Conservation (phyloP, 257 asterid species). For the Primulina huaijiensis region DNA sequence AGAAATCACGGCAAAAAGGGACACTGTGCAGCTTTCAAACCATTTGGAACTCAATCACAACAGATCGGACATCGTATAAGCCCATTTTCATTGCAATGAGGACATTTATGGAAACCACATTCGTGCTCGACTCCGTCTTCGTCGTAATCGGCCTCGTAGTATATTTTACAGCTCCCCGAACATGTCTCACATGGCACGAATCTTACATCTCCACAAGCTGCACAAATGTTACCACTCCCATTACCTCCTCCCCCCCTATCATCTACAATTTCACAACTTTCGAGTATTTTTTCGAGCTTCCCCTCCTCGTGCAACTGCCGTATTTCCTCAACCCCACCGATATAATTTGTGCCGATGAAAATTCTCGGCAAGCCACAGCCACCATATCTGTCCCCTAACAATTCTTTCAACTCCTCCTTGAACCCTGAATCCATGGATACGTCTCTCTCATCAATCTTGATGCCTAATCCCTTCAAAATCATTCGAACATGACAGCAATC, state of each 20-base stretch:
- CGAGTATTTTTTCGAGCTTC: constrained; percentile 58
- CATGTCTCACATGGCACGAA: constrained; percentile 90
- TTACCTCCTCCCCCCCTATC: constrained; percentile 26
- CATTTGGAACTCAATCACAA: constrained; percentile 36
- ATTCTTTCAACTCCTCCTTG: constrained; percentile 72
- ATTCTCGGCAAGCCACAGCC: constrained; percentile 60
- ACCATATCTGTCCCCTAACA: constrained; percentile 47
- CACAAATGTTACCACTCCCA: constrained; percentile 43
- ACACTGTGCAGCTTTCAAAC: not conserved
- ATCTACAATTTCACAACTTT: constrained; percentile 54
- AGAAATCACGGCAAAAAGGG: not conserved
- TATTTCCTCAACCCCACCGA: constrained; percentile 88
- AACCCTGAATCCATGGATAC: constrained; percentile 93
- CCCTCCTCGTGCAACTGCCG: constrained; percentile 74
- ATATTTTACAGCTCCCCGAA: constrained; percentile 87
- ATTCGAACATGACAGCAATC: constrained; percentile 84
- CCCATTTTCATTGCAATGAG: constrained; percentile 86
- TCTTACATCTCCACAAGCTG: constrained; percentile 82
- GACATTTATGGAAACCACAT: constrained; percentile 72
- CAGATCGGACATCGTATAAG: constrained; percentile 78
- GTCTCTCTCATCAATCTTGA: constrained; percentile 80
- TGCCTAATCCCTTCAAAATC: constrained; percentile 63
- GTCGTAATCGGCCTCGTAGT: constrained; percentile 47
- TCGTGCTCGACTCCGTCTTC: constrained; percentile 36
- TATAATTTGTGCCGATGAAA: constrained; percentile 48